phyloP scores from a whole-genome alignment of 805 yeast species.

The Brettanomyces custersianus region DNA sequence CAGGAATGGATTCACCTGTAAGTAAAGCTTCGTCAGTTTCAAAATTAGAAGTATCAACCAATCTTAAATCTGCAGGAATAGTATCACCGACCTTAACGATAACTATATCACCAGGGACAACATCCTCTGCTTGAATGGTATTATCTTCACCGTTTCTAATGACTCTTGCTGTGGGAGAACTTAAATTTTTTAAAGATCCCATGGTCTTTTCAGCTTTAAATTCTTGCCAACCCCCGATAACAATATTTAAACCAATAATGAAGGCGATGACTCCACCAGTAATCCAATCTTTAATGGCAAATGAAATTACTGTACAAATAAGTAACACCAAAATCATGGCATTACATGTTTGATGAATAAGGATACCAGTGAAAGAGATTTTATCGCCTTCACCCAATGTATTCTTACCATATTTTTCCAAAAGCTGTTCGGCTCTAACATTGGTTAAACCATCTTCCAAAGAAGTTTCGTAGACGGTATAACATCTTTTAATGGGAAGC shows the following conservation, averaged over 20 bases:
- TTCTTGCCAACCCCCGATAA: constrained; percentile 64
- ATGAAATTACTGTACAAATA: constrained; percentile 60
- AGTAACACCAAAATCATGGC: constrained; percentile 72
- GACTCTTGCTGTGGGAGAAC: constrained; percentile 65
- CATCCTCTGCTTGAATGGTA: constrained; percentile 51
- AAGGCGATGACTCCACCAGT: constrained; percentile 74
- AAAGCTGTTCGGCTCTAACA: constrained; percentile 21
- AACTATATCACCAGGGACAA: constrained; percentile 70
- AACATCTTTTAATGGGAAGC: constrained; percentile 12
- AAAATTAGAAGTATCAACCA: constrained; percentile 49
- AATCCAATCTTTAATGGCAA: constrained; percentile 71
- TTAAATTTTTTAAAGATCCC: constrained; percentile 59
- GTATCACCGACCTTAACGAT: constrained; percentile 63
- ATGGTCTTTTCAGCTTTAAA: constrained; percentile 69
- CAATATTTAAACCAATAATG: constrained; percentile 54
- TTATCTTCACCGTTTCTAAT: constrained; percentile 49
- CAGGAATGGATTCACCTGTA: constrained; percentile 83
- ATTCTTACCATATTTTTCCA: constrained; percentile 44
- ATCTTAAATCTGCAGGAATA: constrained; percentile 64
- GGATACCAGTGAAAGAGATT: constrained; percentile 43
- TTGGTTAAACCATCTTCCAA: constrained; percentile 38
- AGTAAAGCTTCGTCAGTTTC: constrained; percentile 81
- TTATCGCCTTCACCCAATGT: constrained; percentile 50
- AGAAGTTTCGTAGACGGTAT: constrained; percentile 26
- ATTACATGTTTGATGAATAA: constrained; percentile 61